Conservation (phyloP, 352 stramenopile genomes). For the Globisporangium takayamanum region DNA sequence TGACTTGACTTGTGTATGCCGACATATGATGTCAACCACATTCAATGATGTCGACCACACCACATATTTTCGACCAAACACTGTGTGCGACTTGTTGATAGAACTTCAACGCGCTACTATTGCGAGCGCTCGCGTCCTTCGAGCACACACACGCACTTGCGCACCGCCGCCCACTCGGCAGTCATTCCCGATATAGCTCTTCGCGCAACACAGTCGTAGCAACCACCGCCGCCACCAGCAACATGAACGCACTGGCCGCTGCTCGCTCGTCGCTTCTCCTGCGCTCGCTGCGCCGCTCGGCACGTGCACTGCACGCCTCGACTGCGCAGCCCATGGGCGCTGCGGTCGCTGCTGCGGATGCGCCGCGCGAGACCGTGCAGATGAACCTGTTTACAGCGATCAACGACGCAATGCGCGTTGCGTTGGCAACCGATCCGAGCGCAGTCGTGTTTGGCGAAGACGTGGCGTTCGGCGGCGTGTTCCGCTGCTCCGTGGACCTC, state of each 20-base stretch:
- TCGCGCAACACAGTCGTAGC: not conserved
- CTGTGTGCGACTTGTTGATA: no score
- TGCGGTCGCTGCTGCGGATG: constrained; percentile 4
- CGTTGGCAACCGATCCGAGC: constrained; percentile 83
- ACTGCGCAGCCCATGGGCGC: constrained; percentile 2
- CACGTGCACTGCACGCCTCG: constrained; percentile 7
- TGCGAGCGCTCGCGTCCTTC: not conserved
- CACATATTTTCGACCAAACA: no score
- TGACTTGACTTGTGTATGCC: no score
- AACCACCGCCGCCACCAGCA: not conserved
- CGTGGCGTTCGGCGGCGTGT: constrained; percentile 97
- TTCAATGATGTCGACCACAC: no score
- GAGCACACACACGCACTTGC: not conserved
- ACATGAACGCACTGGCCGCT: constrained; percentile 6
- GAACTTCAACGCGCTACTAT: not conserved
- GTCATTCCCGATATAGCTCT: constrained; percentile 3
- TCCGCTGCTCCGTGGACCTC: constrained; percentile 94
- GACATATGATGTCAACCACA: no score
- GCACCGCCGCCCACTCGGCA: no score
- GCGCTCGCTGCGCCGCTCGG: constrained; percentile 2
- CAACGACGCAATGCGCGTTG: constrained; percentile 89
- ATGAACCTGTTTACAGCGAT: constrained; percentile 94
- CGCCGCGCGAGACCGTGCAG: constrained; percentile 47
- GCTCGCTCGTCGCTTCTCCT: constrained; percentile 8
- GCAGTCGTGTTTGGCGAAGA: constrained; percentile 97